Base-by-base conservation (phyloP, 78 protist genomes). In the Dictyostelium capitatum region DNA sequence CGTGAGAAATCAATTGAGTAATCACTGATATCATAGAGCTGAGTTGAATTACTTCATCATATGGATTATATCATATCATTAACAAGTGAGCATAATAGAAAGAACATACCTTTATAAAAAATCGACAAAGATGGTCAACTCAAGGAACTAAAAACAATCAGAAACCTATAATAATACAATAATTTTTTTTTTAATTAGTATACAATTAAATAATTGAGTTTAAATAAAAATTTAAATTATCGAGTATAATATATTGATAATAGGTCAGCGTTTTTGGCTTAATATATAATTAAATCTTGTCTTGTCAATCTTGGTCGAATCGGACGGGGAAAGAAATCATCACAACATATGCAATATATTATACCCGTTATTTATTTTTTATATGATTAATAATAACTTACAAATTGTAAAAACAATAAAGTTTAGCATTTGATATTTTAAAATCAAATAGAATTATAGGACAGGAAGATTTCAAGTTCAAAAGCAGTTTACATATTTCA, bases 1-100 rank as follows among this genome's bases (percentile, higher is more conserved):
- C 83, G 83, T 79, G 83, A 79, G 83, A 79, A 54, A 79, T 50
- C 47, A 23, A 79, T 43, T 37, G 51, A 43, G 51, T 43, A 79
- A 79, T 54, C 70, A 50, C 65, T 19, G 56, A 79, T 8, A 53
- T 79, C 83, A 79, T 51, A 79, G 83, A 79, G 83, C 83, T 79
- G 83, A 79, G 83, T 79, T 79, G 51, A 43, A 19, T 54, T 54
- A 32, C 56, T 43, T 75, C 82, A 74, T 74, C 80, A 74, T 74
- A 1, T 46, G 6, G 11, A 46, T 23, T 19, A 25, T 41, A 30
- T 20, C 78, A 70, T 25, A 30, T 28, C 20, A 17, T 32, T 32
- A 11, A 32, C 14, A 17, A 70, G 25, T 12, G 25, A 25, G 20
- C 23, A 23, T 25, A 3, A 37, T 3, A 37, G 43, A 37, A 2